Evolutionary conservation across 2,329 filamentous ascomycete species (phyloP), one percentile per base, ranked within the genome.

Genomic region (Hymenotorrendiella dingleyae): DNA sequence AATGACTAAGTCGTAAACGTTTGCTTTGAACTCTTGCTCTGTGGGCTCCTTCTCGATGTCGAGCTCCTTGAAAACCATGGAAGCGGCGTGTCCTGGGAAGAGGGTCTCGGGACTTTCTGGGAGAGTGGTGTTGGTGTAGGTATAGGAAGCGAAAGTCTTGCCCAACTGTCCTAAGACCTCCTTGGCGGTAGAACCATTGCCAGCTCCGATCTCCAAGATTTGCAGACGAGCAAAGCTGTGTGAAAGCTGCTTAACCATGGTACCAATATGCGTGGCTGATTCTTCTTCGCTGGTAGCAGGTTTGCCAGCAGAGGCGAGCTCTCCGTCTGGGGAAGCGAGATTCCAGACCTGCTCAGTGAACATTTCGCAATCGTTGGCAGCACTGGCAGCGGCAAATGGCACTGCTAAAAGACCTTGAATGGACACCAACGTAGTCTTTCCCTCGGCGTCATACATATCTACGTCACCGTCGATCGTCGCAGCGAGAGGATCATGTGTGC

Each of bases 61-160:
- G 3, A 68, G 55, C 1, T 50, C 54, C 17, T 57, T 57, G 49
- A 62, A 68, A 4, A 40, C 52, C 47, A 67, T 59, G 4, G 22
- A 22, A 6, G 27, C 23, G 7, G 6, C 17, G 9, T 33, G 12
- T 24, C 54, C 33, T 33, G 62, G 56, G 9, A 63, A 59, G 5
- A 42, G 38, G 16, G 58, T 47, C 11, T 52, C 43, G 0, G 64
- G 65, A 1, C 53, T 48, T 14, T 63, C 60, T 4, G 58, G 62
- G 3, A 60, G 41, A 0, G 64, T 65, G 10, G 71, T 62, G 44
- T 73, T 69, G 0, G 72, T 73, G 52, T 59, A 74, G 0, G 64
- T 68, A 50, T 73, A 74, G 2, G 57, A 60, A 3, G 56, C 45
- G 36, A 64, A 67, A 3, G 40, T 3, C 11, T 49, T 10, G 1